phyloP scores from a whole-genome alignment of 768 basidiomycete genomes.

The Leccinum subgranulosum region DNA sequence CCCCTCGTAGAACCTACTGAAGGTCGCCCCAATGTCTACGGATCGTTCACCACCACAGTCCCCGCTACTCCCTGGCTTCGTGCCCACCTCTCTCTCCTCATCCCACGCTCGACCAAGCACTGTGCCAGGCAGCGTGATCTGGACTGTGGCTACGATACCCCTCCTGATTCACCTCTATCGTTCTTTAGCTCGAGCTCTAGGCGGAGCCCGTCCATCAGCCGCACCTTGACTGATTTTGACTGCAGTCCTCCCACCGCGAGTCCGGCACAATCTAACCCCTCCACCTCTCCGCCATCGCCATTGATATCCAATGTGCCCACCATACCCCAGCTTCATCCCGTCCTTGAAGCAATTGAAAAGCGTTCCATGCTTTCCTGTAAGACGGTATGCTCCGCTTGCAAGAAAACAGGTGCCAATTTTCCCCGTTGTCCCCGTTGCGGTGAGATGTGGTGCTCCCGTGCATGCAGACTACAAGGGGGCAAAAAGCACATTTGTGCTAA shows the following conservation, averaged over 20 bases:
- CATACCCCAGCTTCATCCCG: slow-evolving; percentile 35
- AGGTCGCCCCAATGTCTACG: slow-evolving; percentile 28
- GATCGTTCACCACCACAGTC: slow-evolving; percentile 40
- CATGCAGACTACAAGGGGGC: slow-evolving; percentile 52
- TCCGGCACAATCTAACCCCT: neutral
- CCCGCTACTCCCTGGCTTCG: slow-evolving; percentile 33
- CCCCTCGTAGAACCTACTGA: slow-evolving; percentile 22
- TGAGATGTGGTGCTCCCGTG: slow-evolving; percentile 62
- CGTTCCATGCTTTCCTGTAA: slow-evolving; percentile 48
- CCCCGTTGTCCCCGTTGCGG: slow-evolving; percentile 61
- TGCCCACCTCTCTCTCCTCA: slow-evolving; percentile 14
- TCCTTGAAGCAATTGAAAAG: slow-evolving; percentile 49
- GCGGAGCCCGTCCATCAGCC: slow-evolving; percentile 40
- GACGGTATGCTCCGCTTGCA: slow-evolving; percentile 49
- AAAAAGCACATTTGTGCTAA: slow-evolving; percentile 48
- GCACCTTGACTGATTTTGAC: slow-evolving; percentile 32
- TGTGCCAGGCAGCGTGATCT: slow-evolving; percentile 1
- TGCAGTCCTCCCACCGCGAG: slow-evolving; percentile 11
- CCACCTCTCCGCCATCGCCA: slow-evolving; percentile 19
- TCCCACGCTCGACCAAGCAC: slow-evolving; percentile 12
- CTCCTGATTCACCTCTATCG: slow-evolving; percentile 29
- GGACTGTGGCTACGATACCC: slow-evolving; percentile 22
- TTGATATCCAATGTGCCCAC: slow-evolving; percentile 10
- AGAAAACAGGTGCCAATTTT: slow-evolving; percentile 50
- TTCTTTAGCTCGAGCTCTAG: slow-evolving; percentile 14